These are phyloP conservation scores for Trichoderma koningiopsis DNA, from an alignment of 2,329 filamentous ascomycete species.

Conservation along the genomic window DNA sequence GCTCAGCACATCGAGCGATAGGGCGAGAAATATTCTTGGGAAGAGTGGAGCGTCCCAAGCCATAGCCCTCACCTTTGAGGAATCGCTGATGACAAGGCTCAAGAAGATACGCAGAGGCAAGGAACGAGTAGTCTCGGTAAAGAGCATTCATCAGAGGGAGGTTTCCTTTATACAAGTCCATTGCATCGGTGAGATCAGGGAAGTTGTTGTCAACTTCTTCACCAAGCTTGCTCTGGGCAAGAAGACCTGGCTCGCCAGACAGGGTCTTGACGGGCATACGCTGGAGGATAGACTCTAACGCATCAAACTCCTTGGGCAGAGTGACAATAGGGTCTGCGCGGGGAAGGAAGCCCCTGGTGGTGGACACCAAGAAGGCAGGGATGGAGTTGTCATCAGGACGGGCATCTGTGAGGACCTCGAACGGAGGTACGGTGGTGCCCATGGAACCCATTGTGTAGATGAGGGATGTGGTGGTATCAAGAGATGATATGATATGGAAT, in stretches of 20 bases:
- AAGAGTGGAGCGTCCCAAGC: slow-evolving; percentile 71
- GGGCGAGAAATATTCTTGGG: slow-evolving; percentile 77
- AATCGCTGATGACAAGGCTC: slow-evolving; percentile 85
- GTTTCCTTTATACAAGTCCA: slow-evolving; percentile 74
- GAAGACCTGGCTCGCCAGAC: slow-evolving; percentile 73
- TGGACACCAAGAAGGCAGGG: slow-evolving; percentile 79
- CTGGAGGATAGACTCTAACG: slow-evolving; percentile 70
- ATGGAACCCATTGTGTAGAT: slow-evolving; percentile 46
- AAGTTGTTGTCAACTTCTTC: slow-evolving; percentile 72
- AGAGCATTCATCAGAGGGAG: slow-evolving; percentile 80
- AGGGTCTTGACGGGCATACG: slow-evolving; percentile 78
- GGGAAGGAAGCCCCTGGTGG: slow-evolving; percentile 72
- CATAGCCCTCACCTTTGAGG: slow-evolving; percentile 72
- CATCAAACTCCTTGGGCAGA: slow-evolving; percentile 73
- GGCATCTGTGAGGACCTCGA: slow-evolving; percentile 65
- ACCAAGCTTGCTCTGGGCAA: slow-evolving; percentile 74
- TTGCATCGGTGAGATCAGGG: slow-evolving; percentile 71
- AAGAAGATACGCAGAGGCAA: slow-evolving; percentile 85
- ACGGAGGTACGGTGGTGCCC: slow-evolving; percentile 41
- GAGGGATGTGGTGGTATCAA: neutral
- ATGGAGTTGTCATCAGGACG: slow-evolving; percentile 63
- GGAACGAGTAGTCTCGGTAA: slow-evolving; percentile 89
- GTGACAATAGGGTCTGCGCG: slow-evolving; percentile 62
- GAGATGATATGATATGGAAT: neutral
- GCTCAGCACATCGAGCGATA: slow-evolving; percentile 78